Evolutionary conservation across 176 grass and related monocot species (phyloP), one percentile per base, ranked within the genome.

Genomic region (Olyra latifolia): DNA sequence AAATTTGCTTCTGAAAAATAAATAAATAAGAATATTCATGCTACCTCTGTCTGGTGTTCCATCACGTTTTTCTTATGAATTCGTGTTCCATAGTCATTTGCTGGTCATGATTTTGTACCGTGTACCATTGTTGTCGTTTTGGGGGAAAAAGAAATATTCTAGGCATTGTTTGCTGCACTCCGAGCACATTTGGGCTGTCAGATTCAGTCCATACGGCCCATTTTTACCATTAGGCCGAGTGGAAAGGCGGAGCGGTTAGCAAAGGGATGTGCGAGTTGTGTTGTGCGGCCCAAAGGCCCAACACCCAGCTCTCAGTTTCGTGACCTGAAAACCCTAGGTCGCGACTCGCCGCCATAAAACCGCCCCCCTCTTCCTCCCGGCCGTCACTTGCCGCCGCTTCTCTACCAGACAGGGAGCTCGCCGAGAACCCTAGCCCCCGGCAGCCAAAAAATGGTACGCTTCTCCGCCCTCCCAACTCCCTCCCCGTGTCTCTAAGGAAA

Each of bases 391-490:
- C 57, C 58, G 35, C 77, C 62, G 12, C 69, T 52, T 73, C 69
- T 75, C 76, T 45, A 40, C 60, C 43, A 41, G 63, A 54, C 0
- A 65, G 64, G 46, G 63, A 80, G 76, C 53, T 38, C 68, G 39
- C 60, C 42, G 61, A 42, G 42, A 82, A 47, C 69, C 22, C 69
- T 61, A 57, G 40, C 32, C 42, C 74, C 39, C 62, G 27, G 47
- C 77, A 46, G 77, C 65, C n/a, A n/a, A 56, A 85, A 85, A 72
- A 89, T 89, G 87, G 87, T 89, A 81, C 10, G 71, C 20, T 35
- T n/a, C 30, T 28, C 49, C 47, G 32, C 32, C 13, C 22, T 25
- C 32, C 8, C 13, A 0, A 1, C 24, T 46, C 12, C 39, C 35
- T 23, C 44, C 8, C 27, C 6, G 23, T 15, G 9, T 4, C 61